These are phyloP conservation scores for Senecio squalidus DNA, from an alignment of 140 eudicot genomes.

Conservation along the genomic window DNA sequence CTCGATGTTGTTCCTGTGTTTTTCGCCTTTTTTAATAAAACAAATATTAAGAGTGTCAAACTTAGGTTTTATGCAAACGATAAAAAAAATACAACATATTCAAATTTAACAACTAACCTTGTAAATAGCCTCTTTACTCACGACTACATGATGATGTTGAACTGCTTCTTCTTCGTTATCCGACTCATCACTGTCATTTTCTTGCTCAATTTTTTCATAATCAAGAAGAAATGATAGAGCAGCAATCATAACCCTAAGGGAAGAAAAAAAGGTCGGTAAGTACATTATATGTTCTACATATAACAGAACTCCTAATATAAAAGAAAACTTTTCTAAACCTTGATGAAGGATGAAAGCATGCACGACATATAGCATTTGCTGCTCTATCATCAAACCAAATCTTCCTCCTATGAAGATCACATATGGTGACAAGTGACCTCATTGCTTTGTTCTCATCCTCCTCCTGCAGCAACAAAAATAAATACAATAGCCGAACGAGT, in stretches of 20 bases:
- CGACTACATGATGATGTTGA: slow-evolving; percentile 52
- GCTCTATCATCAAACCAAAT: slow-evolving; percentile 96
- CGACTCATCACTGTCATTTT: slow-evolving; percentile 79
- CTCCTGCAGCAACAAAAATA: slow-evolving; percentile 37
- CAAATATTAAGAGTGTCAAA: slow-evolving; percentile 8
- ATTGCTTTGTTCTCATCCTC: slow-evolving; percentile 95
- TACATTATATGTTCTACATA: slow-evolving; percentile 4
- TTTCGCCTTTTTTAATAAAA: slow-evolving; percentile 49
- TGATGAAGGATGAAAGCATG: slow-evolving; percentile 80
- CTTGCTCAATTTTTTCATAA: slow-evolving; percentile 86
- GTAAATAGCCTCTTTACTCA: slow-evolving; percentile 83
- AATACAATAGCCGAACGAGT: too few relatives aligned
- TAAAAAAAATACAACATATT: background rate
- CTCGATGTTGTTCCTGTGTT: slow-evolving; percentile 88
- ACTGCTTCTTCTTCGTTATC: slow-evolving; percentile 70
- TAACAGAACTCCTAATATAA: background rate
- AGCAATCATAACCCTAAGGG: slow-evolving; percentile 79
- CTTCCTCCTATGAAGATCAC: slow-evolving; percentile 83
- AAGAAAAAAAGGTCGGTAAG: slow-evolving; percentile 9
- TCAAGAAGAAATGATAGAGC: slow-evolving; percentile 90
- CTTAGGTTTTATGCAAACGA: background rate
- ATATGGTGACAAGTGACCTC: slow-evolving; percentile 71
- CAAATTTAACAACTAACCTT: slow-evolving; percentile 46
- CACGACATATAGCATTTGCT: slow-evolving; percentile 80
- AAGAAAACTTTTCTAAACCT: slow-evolving; percentile 31